Percentiles rank a stretch among this genome's conserved stretches.
Evolutionary conservation across 208 protist genomes (phyloP).

Genomic region (Leishmania amazonensis): DNA sequence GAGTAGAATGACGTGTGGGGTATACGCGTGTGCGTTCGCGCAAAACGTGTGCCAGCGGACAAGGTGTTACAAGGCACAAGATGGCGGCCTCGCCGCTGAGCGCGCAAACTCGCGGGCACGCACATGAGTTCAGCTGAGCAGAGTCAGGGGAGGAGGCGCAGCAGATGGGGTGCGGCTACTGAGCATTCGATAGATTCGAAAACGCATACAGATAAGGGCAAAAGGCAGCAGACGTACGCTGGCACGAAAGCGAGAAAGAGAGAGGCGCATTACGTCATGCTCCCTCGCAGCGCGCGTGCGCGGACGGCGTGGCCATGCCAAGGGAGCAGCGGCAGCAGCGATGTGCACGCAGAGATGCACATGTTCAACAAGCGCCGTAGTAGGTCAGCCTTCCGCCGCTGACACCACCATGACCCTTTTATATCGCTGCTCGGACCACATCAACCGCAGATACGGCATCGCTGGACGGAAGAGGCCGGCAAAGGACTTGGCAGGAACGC

Average conservation of each 20-base stretch:
- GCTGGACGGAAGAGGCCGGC: conserved; percentile 8
- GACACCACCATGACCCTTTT: background rate
- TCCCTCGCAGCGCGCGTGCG: background rate
- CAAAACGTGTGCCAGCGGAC: background rate
- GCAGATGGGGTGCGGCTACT: background rate
- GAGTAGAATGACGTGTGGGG: background rate
- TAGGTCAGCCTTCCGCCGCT: background rate
- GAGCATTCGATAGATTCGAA: background rate
- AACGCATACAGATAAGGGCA: background rate
- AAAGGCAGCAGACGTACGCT: background rate
- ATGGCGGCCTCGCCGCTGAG: background rate
- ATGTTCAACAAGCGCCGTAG: background rate
- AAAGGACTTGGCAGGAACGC: conserved; percentile 20
- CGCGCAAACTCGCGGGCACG: background rate
- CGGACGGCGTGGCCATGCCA: background rate
- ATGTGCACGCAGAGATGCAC: background rate
- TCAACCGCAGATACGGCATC: conserved; percentile 8
- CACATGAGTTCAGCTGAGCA: background rate
- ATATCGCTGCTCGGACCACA: conserved; percentile 19
- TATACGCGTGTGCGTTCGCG: background rate
- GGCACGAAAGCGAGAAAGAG: background rate
- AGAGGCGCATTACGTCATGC: background rate
- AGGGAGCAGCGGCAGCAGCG: background rate
- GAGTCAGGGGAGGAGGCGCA: background rate
- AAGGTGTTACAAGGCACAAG: background rate